Evolutionary conservation across 768 basidiomycete genomes (phyloP), one percentile per base, ranked within the genome.

Genomic region (Amanita fuliginea): DNA sequence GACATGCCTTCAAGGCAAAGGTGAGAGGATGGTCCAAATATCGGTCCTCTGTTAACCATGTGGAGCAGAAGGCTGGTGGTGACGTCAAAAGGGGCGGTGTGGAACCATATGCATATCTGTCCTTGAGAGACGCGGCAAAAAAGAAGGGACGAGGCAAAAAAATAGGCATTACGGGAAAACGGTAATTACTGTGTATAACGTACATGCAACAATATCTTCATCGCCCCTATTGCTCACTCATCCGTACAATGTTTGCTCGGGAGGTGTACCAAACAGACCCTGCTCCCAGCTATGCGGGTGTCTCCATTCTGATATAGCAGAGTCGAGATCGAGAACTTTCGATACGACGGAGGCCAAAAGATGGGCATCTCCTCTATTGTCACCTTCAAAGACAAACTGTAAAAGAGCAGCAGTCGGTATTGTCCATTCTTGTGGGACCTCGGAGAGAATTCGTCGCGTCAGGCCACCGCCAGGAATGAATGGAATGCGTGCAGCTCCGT

Each of bases 1-100:
- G 96, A 10, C 80, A 80, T 11, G 93, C 98, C 63, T 98, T 96
- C 74, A 94, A 86, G 64, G 90, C 96, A 26, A 98, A 93, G 81
- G 94, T 91, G 56, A 49, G 80, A 65, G 6, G 8, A 53, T 18
- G 36, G 5, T 48, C 52, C 9, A 49, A 11, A 34, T 18, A 8
- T 43, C 26, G 32, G 42, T 11, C 46, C 46, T 28, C 54, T 21
- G 37, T 41, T 58, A 34, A 58, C 42, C 56, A 41, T 48, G 47
- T 35, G 35, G 36, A 54, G 47, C 64, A 98, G 95, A 88, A 82
- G 70, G 96, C 94, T 19, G 89, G 88, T 28, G 96, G 96, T 6
- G 96, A 98, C 62, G 72, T 96, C 63, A 94, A 91, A 66, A 87
- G 80, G 62, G 77, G 79, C 36, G 84, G 85, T 13, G 64, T 90